phyloP scores from a whole-genome alignment of 345 rosid genomes.

The Citrus australasica region DNA sequence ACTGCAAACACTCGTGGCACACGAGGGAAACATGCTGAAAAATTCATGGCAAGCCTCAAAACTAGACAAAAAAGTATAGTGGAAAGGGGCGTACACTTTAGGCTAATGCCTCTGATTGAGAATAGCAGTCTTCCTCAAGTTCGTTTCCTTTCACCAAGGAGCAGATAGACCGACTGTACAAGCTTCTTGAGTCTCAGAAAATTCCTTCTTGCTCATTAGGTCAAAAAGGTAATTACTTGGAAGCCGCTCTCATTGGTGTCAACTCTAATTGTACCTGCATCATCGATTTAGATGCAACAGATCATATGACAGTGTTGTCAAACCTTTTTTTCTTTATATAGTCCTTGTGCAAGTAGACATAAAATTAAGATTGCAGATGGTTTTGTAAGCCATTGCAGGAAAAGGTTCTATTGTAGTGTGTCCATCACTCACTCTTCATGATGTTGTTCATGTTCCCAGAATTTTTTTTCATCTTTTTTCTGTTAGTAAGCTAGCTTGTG shows the following conservation, averaged over 20 bases:
- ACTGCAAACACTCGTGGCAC: not conserved
- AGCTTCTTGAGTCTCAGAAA: not conserved
- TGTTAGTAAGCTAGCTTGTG: not conserved
- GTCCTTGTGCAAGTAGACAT: no score
- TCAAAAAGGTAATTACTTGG: not conserved
- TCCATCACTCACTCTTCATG: not conserved
- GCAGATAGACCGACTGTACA: not conserved
- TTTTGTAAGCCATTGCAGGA: no score
- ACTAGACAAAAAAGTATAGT: not conserved
- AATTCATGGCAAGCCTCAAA: not conserved
- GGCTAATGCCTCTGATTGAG: not conserved
- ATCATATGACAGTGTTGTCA: no score
- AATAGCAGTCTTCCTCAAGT: not conserved
- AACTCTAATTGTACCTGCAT: not conserved
- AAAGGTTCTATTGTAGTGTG: no score
- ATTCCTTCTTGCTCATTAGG: not conserved
- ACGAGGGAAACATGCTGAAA: not conserved
- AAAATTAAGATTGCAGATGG: no score
- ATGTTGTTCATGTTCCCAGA: not conserved
- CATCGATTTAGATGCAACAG: no score
- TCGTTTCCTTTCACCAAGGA: not conserved
- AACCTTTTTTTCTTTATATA: no score
- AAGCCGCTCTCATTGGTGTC: not conserved
- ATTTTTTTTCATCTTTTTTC: not conserved
- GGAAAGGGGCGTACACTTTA: not conserved